phyloP scores from a whole-genome alignment of 78 protist genomes.

The Emiliania huxleyi region DNA sequence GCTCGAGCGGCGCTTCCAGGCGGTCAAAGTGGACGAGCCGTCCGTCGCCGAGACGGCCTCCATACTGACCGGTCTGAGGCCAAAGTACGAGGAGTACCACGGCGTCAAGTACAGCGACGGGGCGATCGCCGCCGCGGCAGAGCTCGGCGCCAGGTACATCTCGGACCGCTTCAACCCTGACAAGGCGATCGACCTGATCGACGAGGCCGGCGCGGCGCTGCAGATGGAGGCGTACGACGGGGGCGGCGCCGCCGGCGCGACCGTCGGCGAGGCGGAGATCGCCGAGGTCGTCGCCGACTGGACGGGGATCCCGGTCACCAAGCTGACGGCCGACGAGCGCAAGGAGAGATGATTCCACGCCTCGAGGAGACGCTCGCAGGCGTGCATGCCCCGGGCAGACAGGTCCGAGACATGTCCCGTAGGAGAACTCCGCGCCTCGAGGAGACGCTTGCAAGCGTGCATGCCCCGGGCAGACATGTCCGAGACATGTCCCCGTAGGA shows the following conservation, averaged over 20 bases:
- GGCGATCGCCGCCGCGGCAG: constrained; percentile 84
- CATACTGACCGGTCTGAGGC: constrained; percentile 55
- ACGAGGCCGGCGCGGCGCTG: constrained; percentile 29
- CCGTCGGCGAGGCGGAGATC: constrained; percentile 48
- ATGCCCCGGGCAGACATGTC: no score
- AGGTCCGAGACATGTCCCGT: no score
- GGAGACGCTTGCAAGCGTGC: no score
- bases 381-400: no score
- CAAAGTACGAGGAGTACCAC: constrained; percentile 33
- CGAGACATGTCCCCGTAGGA: no score
- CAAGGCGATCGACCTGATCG: constrained; percentile 47
- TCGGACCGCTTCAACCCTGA: constrained; percentile 56
- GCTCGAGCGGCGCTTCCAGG: constrained; percentile 72
- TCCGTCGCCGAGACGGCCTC: constrained; percentile 41
- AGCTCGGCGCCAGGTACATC: constrained; percentile 88
- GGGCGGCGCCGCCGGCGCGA: no score
- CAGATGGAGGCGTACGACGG: background rate
- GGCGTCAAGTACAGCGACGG: constrained; percentile 34
- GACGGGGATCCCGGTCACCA: constrained; percentile 74
- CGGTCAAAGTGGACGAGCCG: background rate
- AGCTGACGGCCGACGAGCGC: constrained; percentile 48
- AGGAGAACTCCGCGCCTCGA: no score
- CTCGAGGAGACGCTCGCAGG: no score
- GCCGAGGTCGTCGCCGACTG: constrained; percentile 61
- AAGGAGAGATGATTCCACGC: no score